phyloP scores from a whole-genome alignment of 495 filamentous ascomycete species.

The Xylaria grammica region DNA sequence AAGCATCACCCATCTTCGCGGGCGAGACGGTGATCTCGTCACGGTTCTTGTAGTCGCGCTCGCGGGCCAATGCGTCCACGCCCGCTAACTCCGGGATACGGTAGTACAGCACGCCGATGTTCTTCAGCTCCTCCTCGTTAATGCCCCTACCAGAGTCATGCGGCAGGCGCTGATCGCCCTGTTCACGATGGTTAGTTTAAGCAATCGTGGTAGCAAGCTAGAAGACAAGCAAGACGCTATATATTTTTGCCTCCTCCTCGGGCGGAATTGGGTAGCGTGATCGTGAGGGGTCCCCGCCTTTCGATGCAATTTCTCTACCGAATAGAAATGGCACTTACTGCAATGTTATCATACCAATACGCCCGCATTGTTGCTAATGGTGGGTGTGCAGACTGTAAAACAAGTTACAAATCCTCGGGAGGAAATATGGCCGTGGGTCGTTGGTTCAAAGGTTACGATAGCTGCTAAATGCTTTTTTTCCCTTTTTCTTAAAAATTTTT shows the following conservation, averaged over 20 bases:
- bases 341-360: conserved; percentile 81
- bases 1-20: conserved; percentile 79
- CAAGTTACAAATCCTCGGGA: neutral
- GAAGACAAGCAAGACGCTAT: neutral
- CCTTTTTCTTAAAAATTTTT: neutral
- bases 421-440: neutral
- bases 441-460: neutral
- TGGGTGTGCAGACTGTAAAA: neutral
- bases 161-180: conserved; percentile 91
- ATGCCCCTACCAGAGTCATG: conserved; percentile 82
- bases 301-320: neutral
- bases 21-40: conserved; percentile 93
- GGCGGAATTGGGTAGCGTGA: neutral
- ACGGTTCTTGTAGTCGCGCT: conserved; percentile 90
- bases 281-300: neutral
- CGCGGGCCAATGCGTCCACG: conserved; percentile 73
- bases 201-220: neutral
- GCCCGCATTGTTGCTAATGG: conserved; percentile 66
- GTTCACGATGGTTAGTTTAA: conserved; percentile 3
- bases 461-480: neutral
- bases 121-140: conserved; percentile 62
- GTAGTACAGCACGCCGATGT: conserved; percentile 80
- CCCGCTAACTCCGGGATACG: conserved; percentile 64
- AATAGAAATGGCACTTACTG: conserved; percentile 57
- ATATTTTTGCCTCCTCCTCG: neutral